Conservation (phyloP, 805 yeast genomes). For the Saccharomycopsis guyanensis region DNA sequence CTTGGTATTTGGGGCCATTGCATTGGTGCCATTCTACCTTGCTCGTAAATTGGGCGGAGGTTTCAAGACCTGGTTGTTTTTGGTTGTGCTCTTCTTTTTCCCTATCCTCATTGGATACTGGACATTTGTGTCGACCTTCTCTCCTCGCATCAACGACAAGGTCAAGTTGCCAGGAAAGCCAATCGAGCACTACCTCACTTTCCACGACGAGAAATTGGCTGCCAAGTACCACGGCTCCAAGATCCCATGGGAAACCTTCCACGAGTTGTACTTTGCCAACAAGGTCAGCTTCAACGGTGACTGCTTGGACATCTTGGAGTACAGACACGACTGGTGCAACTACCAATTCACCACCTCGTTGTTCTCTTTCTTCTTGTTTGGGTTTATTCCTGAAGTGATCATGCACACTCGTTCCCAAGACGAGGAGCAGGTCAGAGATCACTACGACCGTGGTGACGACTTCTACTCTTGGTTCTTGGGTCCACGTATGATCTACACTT, state of each 20-base stretch:
- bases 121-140: constrained; percentile 67
- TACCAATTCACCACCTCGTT: constrained; percentile 71
- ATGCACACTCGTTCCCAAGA: constrained; percentile 90
- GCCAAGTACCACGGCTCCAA: constrained; percentile 67
- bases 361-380: constrained; percentile 73
- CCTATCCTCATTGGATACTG: constrained; percentile 80
- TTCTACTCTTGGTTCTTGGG: constrained; percentile 92
- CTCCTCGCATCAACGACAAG: constrained; percentile 77
- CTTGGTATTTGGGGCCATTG: constrained; percentile 40
- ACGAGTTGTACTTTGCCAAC: constrained; percentile 74
- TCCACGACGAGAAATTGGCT: constrained; percentile 65
- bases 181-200: constrained; percentile 71
- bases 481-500: constrained; percentile 89
- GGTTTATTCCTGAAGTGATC: constrained; percentile 88
- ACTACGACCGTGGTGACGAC: constrained; percentile 94
- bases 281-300: constrained; percentile 87
- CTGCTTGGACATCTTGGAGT: constrained; percentile 74
- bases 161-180: constrained; percentile 70
- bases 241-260: constrained; percentile 90
- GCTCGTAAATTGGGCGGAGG: constrained; percentile 66
- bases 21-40: constrained; percentile 54
- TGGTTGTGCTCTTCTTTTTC: constrained; percentile 44
- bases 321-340: constrained; percentile 85
- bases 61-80: constrained; percentile 54
- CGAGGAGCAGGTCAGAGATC: constrained; percentile 93